phyloP scores from a whole-genome alignment of 176 grass and related monocot species.

The Carex cristatella region DNA sequence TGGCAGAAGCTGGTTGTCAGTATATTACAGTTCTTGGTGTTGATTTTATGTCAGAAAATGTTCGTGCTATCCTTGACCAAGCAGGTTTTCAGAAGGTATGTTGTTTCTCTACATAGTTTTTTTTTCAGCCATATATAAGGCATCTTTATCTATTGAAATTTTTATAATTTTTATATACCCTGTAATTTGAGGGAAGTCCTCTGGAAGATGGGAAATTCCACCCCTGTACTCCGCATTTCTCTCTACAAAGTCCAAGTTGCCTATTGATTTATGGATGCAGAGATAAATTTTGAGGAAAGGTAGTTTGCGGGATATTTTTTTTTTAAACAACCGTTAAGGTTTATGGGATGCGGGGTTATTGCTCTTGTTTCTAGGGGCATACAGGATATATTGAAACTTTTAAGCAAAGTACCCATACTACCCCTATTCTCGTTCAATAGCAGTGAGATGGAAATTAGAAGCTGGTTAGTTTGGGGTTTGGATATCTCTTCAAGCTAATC shows the following conservation, averaged over 20 bases:
- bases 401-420: neutral
- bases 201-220: neutral
- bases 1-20: conserved; percentile 88
- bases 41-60: conserved; percentile 99
- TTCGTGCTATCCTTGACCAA: conserved; percentile 97
- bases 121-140: neutral
- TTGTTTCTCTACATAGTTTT: neutral
- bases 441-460: neutral
- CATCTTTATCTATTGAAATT: neutral
- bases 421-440: neutral
- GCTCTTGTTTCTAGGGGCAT: neutral
- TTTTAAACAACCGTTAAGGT: neutral
- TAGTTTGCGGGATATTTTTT: neutral
- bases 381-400: neutral
- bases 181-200: neutral
- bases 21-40: conserved; percentile 95
- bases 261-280: neutral
- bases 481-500: neutral
- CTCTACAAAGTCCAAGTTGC: neutral
- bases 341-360: neutral
- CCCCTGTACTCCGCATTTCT: neutral
- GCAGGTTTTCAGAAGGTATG: conserved; percentile 77
- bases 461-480: neutral
- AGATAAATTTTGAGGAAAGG: neutral
- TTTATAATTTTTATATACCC: neutral